phyloP scores from a whole-genome alignment of 202 grass and related monocot species.

The Schoenoplectus tabernaemontani region DNA sequence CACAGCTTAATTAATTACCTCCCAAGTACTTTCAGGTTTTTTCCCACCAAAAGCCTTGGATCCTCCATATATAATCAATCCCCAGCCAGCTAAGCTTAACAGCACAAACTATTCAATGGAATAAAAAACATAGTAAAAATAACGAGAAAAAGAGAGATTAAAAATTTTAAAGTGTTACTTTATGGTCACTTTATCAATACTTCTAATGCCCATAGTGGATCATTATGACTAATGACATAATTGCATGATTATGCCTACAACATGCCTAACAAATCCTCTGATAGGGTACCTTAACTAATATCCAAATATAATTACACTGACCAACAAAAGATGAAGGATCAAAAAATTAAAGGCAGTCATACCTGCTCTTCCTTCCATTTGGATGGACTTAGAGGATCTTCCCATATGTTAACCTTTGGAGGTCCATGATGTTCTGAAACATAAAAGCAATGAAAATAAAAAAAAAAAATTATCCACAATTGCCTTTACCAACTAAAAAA shows the following conservation, averaged over 20 bases:
- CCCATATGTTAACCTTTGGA: conserved; percentile 58
- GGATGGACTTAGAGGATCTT: conserved; percentile 60
- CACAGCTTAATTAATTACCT: conserved; percentile 4
- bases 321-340: background rate
- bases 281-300: background rate
- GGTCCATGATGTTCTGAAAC: conserved; percentile 57
- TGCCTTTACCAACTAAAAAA: background rate
- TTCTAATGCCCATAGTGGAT: background rate
- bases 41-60: conserved; percentile 46
- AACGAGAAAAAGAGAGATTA: background rate
- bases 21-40: conserved; percentile 26
- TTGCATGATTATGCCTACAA: conserved; percentile 14
- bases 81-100: conserved; percentile 60
- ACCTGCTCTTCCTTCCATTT: conserved; percentile 97
- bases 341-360: conserved; percentile 15
- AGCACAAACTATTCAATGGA: conserved; percentile 63
- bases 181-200: conserved; percentile 12
- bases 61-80: conserved; percentile 42
- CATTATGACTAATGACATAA: conserved; percentile 5
- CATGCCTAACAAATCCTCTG: background rate
- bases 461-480: background rate
- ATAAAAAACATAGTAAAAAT: conserved; percentile 13
- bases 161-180: conserved; percentile 1
- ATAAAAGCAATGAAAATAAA: conserved; percentile 21
- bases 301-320: background rate